A percentile compares a stretch with the other conserved stretches of the same genome.
Evolutionary conservation across 106 monocot genomes (phyloP).

Genomic region (Dendrobium chrysotoxum): DNA sequence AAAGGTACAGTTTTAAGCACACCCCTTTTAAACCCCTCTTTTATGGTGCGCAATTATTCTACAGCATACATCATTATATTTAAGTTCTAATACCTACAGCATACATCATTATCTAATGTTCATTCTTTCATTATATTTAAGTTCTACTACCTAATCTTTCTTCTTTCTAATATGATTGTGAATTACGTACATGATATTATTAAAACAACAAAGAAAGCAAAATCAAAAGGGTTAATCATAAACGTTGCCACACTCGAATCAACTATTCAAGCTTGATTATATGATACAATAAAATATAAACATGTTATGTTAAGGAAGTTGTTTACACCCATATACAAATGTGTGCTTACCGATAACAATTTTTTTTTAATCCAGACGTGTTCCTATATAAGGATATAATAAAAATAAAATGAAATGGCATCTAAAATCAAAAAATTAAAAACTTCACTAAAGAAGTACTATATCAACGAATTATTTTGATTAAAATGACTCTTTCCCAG

Average conservation of each 20-base stretch:
- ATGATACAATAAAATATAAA: background rate
- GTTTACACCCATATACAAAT: background rate
- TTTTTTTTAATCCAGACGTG: background rate
- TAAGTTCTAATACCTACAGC: background rate
- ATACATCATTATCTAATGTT: too few relatives aligned
- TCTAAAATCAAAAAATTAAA: background rate
- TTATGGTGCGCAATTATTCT: background rate
- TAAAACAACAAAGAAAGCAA: background rate
- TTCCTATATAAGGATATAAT: too few relatives aligned
- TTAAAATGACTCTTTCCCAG: background rate
- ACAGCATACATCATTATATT: background rate
- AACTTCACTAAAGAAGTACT: background rate
- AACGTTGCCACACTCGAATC: background rate
- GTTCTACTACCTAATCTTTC: background rate
- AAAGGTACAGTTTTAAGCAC: background rate
- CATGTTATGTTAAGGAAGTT: background rate
- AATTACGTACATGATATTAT: background rate
- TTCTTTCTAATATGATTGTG: background rate
- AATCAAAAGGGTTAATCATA: background rate
- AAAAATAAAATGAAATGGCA: background rate
- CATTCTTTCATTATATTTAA: background rate
- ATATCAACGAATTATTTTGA: background rate
- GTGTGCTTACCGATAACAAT: background rate
- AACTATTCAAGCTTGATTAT: background rate
- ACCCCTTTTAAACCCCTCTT: background rate